Evolutionary conservation across 75 land plant species (phyloP).

Genomic region (Sequoiadendron giganteum): DNA sequence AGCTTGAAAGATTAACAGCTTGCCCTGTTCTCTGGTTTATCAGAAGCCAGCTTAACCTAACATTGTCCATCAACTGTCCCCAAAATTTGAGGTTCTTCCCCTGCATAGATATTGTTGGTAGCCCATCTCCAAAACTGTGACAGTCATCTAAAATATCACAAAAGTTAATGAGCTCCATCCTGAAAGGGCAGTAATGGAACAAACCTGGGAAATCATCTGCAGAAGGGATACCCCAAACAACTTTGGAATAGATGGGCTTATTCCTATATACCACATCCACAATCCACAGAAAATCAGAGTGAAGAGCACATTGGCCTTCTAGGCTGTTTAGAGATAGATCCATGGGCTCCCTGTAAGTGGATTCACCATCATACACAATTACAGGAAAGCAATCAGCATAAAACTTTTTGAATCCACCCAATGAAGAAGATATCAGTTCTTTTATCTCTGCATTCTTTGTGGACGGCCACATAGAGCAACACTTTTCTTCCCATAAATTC

Average conservation of each 20-base stretch:
- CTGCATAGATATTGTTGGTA: neutral
- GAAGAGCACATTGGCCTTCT: neutral
- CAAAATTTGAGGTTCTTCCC: conserved; percentile 27
- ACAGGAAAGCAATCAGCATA: conserved; percentile 28
- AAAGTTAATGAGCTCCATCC: conserved; percentile 29
- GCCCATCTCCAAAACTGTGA: neutral
- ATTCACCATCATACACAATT: neutral
- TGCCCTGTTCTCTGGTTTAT: conserved; percentile 23
- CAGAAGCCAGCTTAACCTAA: conserved; percentile 39
- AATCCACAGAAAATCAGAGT: conserved; percentile 29
- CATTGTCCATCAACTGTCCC: conserved; percentile 24
- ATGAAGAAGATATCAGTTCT: conserved; percentile 35
- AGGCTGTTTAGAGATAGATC: neutral
- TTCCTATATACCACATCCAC: conserved; percentile 34
- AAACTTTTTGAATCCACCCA: conserved; percentile 68
- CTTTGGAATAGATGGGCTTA: conserved; percentile 19
- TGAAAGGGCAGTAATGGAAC: conserved; percentile 41
- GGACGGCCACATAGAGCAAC: conserved; percentile 73
- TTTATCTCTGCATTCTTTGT: conserved; percentile 48
- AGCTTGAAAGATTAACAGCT: conserved; percentile 24
- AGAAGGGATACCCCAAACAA: conserved; percentile 25
- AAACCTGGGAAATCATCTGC: conserved; percentile 18
- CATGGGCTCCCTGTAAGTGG: neutral
- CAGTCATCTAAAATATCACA: too few relatives aligned
- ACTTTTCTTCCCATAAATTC: conserved; percentile 63